Base-by-base conservation (phyloP, 2,329 filamentous ascomycete genomes). In the Trichophaea hybrida region DNA sequence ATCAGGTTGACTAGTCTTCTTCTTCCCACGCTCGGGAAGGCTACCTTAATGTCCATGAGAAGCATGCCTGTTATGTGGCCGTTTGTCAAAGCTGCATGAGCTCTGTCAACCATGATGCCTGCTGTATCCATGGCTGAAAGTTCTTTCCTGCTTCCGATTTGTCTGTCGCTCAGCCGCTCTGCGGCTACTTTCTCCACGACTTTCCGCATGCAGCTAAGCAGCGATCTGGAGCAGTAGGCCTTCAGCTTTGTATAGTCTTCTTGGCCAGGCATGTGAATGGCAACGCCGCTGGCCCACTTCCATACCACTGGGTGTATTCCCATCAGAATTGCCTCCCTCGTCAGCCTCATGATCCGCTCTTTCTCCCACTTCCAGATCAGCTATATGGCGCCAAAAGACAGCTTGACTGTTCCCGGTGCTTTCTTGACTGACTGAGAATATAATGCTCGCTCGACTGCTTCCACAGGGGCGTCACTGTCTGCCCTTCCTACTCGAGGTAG, bases 161-260 rank as follows among this genome's bases (percentile, higher is more conserved):
- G 53, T 40, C 53, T 10, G 8, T 38, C 15, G 53, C 6, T 10
- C 15, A 55, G 40, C 6, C 7, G 33, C 33, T 7, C 6, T 7
- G 53, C 31, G 6, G 35, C 37, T 32, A 56, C 33, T 37, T 56
- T 56, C 32, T 56, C 59, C 1, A 59, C 37, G 13, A 52, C 56
- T 49, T 61, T 61, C 12, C 55, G 15, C 31, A 59, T 6, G 5
- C 49, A 50, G 17, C 15, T 51, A 6, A 61, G 24, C 0, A 58
- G 50, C 1, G 56, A 61, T 6, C 58, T 51, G 1, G 44, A 15
- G 4, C 43, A 7, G 40, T 59, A 55, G 4, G 17, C 33, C 37
- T 61, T 55, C 5, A 15, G 2, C 6, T n/a, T 33, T 0, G 38
- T 35, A 32, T 61, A 58, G 50, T 61, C 40, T 0, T 0, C 4